Base-by-base conservation (phyloP, 441 rosid species). In the Francoa sonchifolia region DNA sequence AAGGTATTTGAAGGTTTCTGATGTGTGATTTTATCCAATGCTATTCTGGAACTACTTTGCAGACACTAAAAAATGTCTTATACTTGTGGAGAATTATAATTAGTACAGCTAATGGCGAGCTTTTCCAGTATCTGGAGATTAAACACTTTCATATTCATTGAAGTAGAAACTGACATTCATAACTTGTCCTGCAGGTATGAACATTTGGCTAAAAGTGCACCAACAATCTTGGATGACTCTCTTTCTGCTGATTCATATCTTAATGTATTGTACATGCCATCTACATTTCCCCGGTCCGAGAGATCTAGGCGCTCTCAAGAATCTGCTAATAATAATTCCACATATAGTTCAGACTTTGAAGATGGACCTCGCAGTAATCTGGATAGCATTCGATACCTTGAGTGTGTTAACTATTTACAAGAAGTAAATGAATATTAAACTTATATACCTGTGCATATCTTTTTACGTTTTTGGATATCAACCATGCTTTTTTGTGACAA, bases 191-290 rank as follows among this genome's bases (percentile, higher is more conserved):
- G 57, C 72, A 86, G 99, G 95, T 86, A 82, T 63, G 99, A 86
- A 42, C 99, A 90, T 76, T 68, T 90, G 77, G 99, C 99, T 40
- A 86, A 66, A 69, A 90, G 95, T 58, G 96, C 99, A 31, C 99
- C 99, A 10, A 84, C 96, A 47, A 90, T 90, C 65, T 74, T 90
- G 90, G 96, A 86, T 38, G 99, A 90, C 64, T 86, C 96, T 20
- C 82, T 90, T 55, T 90, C 99, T 50, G 93, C 99, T 40, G 99
- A 90, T 75, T 90, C 99, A 39, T 90, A 90, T 65, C 82, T 90
- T 32, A 86, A 86, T 71, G 90, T 90, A 33, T 66, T 90, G 31
- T 72, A 90, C 72, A 90, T 90, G 89, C 99, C 99, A 44, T 76
- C 99, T 33, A 90, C 96, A 36, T 86, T 82, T 55, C 99, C 99